Conservation (phyloP, 495 filamentous ascomycete species). For the Cetradonia linearis region DNA sequence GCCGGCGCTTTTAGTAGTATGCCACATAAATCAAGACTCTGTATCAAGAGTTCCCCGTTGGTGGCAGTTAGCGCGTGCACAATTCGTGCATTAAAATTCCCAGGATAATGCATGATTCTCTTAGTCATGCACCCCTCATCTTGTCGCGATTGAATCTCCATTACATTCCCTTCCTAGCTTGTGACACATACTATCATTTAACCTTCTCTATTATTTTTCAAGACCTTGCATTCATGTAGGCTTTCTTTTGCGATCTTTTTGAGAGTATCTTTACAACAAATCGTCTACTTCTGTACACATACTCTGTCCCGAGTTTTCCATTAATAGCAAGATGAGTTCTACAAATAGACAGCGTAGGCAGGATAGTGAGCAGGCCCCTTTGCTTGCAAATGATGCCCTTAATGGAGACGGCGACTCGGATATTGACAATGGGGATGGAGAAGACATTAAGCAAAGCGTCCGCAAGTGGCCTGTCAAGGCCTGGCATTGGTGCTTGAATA, state of each 20-base stretch:
- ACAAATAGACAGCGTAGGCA: neutral
- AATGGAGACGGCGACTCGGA: slow-evolving; percentile 16
- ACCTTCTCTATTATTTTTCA: neutral
- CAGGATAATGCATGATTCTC: neutral
- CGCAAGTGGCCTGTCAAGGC: slow-evolving; percentile 8
- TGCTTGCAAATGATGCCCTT: slow-evolving; percentile 20
- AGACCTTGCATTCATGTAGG: neutral
- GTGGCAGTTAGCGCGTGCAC: neutral
- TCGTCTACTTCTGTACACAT: neutral
- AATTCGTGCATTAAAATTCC: neutral
- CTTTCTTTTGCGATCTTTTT: neutral
- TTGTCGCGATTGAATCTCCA: neutral
- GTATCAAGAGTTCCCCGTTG: too few relatives aligned
- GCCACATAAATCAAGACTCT: too few relatives aligned
- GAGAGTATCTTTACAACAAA: neutral
- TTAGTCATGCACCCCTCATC: neutral
- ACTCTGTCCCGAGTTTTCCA: neutral
- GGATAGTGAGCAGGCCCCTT: slow-evolving; percentile 21
- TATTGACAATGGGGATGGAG: slow-evolving; percentile 1
- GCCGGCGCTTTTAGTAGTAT: too few relatives aligned
- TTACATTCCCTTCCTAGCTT: neutral
- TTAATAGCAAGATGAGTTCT: neutral
- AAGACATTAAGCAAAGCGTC: slow-evolving; percentile 6
- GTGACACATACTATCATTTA: neutral
- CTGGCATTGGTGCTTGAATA: slow-evolving; percentile 18